Evolutionary conservation across 2,329 filamentous ascomycete genomes (phyloP).

Genomic region (Clathrospora elynae): DNA sequence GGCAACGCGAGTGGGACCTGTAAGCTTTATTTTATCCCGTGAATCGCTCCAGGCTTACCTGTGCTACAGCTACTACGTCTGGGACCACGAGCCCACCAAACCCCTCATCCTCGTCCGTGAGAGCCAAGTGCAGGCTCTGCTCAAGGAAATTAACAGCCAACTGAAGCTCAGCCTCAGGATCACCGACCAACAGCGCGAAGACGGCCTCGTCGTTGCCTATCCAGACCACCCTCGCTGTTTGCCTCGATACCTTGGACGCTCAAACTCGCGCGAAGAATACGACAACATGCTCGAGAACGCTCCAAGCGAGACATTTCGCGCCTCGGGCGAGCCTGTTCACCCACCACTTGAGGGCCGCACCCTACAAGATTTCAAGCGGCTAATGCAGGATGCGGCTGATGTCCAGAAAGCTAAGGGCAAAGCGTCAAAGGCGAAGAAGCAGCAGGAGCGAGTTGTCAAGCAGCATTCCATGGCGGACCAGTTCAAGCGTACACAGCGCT

Average conservation of each 20-base stretch:
- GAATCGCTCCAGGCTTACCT: constrained; percentile 11
- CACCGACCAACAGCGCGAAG: constrained; percentile 57
- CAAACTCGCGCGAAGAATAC: constrained; percentile 54
- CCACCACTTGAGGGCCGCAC: constrained; percentile 44
- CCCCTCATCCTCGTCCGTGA: constrained; percentile 71
- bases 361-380: constrained; percentile 58
- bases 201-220: constrained; percentile 68
- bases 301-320: constrained; percentile 21
- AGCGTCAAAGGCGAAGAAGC: constrained; percentile 55
- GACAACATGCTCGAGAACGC: constrained; percentile 41
- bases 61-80: constrained; percentile 67
- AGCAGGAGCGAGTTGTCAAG: constrained; percentile 55
- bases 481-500: constrained; percentile 69
- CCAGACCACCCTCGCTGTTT: constrained; percentile 62
- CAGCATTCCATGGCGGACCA: constrained; percentile 61
- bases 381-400: constrained; percentile 59
- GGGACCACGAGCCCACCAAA: constrained; percentile 52
- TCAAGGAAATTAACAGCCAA: constrained; percentile 66
- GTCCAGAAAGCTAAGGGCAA: constrained; percentile 58
- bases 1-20: constrained; percentile 73
- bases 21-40: constrained; percentile 55
- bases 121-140: constrained; percentile 66
- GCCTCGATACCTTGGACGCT: constrained; percentile 70
- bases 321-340: constrained; percentile 24
- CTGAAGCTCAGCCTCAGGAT: constrained; percentile 63